A percentile compares a stretch with the other conserved stretches of the same genome.
These are phyloP conservation scores for Cladosporium halotolerans DNA, from an alignment of 2,329 filamentous ascomycete genomes.

Conservation along the genomic window DNA sequence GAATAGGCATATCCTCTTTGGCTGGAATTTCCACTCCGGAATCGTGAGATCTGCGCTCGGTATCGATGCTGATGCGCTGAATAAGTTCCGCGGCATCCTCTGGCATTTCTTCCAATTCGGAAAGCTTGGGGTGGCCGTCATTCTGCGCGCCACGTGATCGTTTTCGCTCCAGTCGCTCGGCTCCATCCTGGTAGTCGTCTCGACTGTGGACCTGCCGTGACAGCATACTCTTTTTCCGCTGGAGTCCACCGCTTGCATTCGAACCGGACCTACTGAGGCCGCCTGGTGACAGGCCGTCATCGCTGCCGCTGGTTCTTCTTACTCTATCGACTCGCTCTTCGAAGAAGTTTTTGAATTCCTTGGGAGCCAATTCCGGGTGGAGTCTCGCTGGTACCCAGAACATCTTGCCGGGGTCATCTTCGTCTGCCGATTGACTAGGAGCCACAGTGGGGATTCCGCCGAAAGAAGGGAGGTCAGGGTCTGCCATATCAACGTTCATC, in stretches of 20 bases:
- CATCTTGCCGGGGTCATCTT: constrained; percentile 79
- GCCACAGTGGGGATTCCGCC: constrained; percentile 58
- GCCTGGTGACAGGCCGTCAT: constrained; percentile 56
- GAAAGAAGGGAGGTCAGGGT: constrained; percentile 68
- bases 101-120: constrained; percentile 68
- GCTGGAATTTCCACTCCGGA: constrained; percentile 34
- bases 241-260: constrained; percentile 49
- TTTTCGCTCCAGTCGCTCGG: constrained; percentile 70
- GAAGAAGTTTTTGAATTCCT: constrained; percentile 93
- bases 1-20: constrained; percentile 74
- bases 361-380: constrained; percentile 89
- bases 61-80: constrained; percentile 58
- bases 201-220: constrained; percentile 82
- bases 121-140: constrained; percentile 51
- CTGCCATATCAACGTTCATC: constrained; percentile 71
- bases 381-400: constrained; percentile 95
- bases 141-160: constrained; percentile 50
- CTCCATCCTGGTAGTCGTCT: constrained; percentile 72
- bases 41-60: constrained; percentile 30
- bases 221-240: constrained; percentile 91
- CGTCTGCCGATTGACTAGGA: constrained; percentile 61
- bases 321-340: constrained; percentile 91
- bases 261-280: constrained; percentile 51
- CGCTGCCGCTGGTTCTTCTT: constrained; percentile 68
- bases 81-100: constrained; percentile 70